Evolutionary conservation across 2,329 filamentous ascomycete genomes (phyloP), one percentile per base, ranked within the genome.

Genomic region (Claviceps sp.): DNA sequence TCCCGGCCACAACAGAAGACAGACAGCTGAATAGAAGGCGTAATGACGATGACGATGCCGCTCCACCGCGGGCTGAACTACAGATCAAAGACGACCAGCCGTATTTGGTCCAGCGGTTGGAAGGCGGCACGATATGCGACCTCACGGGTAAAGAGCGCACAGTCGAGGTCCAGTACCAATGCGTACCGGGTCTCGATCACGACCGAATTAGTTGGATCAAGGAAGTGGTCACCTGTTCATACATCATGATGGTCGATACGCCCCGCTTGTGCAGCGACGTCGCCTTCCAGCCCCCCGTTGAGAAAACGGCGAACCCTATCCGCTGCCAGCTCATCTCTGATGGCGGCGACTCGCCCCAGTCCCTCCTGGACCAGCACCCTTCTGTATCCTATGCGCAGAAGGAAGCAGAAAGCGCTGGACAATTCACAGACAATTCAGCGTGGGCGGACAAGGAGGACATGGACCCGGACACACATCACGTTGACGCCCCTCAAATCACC

Each of bases 161-260:
- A 59, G 85, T 95, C 57, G 90, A 96, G 66, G 81, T 96, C 10
- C 86, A 89, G 59, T 82, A 82, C 59, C 79, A 82, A 64, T 95
- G 89, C 70, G 84, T 87, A 60, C 88, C 87, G 0, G 83, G 86
- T 48, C 74, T 82, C 37, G 79, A 79, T 2, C 74, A 72, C 47
- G 84, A 95, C 64, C 81, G 84, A 47, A 95, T 96, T 60, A 85
- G 84, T 44, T 89, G 88, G 81, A 94, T 96, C 68, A 95, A 95
- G 67, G 90, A 96, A 65, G 81, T 91, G 1, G 86, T 85, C 2
- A 95, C 89, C 11, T 96, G 90, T 69, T 82, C 88, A 13, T 96
- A 96, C 64, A 75, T 95, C 51, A 95, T 96, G 89, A 81, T 95
- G 37, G 80, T 96, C 56, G 86, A 95, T 64, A 95, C 90, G 0